phyloP scores from a whole-genome alignment of 176 grass and related monocot genomes.

The Pharus latifolius region DNA sequence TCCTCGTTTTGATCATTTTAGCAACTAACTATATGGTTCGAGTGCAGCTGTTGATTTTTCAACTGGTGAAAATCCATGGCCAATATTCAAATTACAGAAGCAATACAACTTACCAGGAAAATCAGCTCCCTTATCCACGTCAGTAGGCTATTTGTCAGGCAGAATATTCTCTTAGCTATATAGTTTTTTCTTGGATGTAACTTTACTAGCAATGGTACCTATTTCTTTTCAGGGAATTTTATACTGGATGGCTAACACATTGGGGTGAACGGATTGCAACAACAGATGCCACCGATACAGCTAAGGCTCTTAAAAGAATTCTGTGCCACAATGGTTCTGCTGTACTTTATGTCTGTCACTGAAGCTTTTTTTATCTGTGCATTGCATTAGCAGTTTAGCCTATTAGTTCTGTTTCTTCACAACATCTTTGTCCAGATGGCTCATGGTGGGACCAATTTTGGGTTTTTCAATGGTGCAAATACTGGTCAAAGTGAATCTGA shows the following conservation, averaged over 20 bases:
- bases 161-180: not conserved
- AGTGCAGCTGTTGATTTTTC: constrained; percentile 89
- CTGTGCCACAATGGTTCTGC: constrained; percentile 81
- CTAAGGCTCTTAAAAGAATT: constrained; percentile 60
- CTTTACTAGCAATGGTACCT: constrained; percentile 1
- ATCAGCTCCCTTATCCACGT: constrained; percentile 85
- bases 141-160: constrained; percentile 23
- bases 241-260: constrained; percentile 96
- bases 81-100: constrained; percentile 75
- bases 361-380: constrained; percentile 8
- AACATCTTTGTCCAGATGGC: constrained; percentile 73
- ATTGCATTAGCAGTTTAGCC: constrained; percentile 17
- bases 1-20: not conserved
- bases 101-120: constrained; percentile 78
- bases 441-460: constrained; percentile 98
- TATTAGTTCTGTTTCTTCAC: constrained; percentile 18
- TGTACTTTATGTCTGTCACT: constrained; percentile 86
- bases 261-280: constrained; percentile 71
- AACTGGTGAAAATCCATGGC: constrained; percentile 67
- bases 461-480: constrained; percentile 94
- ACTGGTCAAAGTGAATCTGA: constrained; percentile 82
- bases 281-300: constrained; percentile 55
- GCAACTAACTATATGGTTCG: constrained; percentile 11
- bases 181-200: not conserved
- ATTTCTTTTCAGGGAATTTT: constrained; percentile 70